Evolutionary conservation across 2,329 filamentous ascomycete species (phyloP), one percentile per base, ranked within the genome.

Genomic region (Xylaria hypoxylon): DNA sequence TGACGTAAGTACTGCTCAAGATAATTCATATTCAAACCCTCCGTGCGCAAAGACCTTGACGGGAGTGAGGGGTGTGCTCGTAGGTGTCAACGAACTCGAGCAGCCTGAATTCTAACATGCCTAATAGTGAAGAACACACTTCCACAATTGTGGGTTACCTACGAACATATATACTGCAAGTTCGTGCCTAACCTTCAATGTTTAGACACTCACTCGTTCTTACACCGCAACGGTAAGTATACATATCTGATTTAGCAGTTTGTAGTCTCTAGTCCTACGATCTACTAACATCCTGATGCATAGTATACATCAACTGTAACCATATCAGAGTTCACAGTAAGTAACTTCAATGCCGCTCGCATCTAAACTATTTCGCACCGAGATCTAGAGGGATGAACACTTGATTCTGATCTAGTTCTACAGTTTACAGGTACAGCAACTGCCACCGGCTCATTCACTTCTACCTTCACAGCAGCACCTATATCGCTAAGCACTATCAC

Each of bases 1-100:
- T 68, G 31, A 68, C 67, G 67, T 68, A 58, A 66, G 67, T 60
- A 52, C 1, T 22, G 17, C 10, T 26, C 2, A 17, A 44, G 31
- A 19, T 4, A 7, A 22, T 17, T 48, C 11, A 26, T 15, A 2
- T 55, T 17, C 13, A 17, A 19, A n/a, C 4, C 15, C 38, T 22
- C 35, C 13, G 17, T 45, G 22, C 24, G n/a, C 33, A 22, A 55
- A 47, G 3, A 47, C 22, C 28, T 52, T 22, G 17, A n/a, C 15
- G 11, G 22, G 11, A 45, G 24, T 31, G 28, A 59, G 56, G 55
- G 17, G 6, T 5, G 17, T 8, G n/a, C 38, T 7, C n/a, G 48
- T 35, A 55, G 17, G 19, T 31, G 48, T n/a, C 13, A 31, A 50
- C 10, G 22, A 24, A 11, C 15, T 53, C 48, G 11, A 31, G 7